Evolutionary conservation across 2,329 filamentous ascomycete genomes (phyloP), one percentile per base, ranked within the genome.

Genomic region (Blumeria graminis): DNA sequence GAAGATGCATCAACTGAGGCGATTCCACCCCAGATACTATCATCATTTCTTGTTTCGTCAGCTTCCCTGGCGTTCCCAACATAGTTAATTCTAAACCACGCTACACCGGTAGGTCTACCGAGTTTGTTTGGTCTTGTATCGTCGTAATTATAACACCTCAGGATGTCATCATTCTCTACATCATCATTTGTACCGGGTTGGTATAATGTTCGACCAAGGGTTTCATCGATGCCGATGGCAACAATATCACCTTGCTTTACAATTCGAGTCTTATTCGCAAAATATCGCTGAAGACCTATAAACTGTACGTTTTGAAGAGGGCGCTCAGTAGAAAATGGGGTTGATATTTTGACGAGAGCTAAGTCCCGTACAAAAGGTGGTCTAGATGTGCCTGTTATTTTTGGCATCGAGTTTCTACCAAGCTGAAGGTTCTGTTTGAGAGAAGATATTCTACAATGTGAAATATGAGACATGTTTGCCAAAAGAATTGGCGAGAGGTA

Each of bases 61-160:
- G 64, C 73, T 62, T 71, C 81, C 62, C 71, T 79, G 65, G 71
- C 71, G 6, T 75, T 70, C 56, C 74, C 73, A 55, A 93, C 81
- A 58, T 86, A 84, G 41, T 84, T 83, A 43, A 98, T 84, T 61
- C 82, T 86, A 72, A 95, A 96, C 92, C 92, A 98, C 7, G 86
- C 89, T 18, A 94, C 84, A 34, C 73, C 77, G 68, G 63, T 67
- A 41, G 62, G 62, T 33, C 65, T 64, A 1, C 64, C 60, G 55
- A 59, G 59, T 34, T 60, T 70, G 63, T 48, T 66, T 62, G 61
- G 73, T 63, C 60, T 57, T 65, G 61, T 43, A 64, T 76, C 34
- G 77, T 75, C 59, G 79, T 68, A 1, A 74, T 72, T 63, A 76
- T 71, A 56, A 73, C 75, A 70, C 32, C 65, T 69, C 3, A 71